phyloP scores from a whole-genome alignment of 768 basidiomycete species.

The Termitomyces sp. region DNA sequence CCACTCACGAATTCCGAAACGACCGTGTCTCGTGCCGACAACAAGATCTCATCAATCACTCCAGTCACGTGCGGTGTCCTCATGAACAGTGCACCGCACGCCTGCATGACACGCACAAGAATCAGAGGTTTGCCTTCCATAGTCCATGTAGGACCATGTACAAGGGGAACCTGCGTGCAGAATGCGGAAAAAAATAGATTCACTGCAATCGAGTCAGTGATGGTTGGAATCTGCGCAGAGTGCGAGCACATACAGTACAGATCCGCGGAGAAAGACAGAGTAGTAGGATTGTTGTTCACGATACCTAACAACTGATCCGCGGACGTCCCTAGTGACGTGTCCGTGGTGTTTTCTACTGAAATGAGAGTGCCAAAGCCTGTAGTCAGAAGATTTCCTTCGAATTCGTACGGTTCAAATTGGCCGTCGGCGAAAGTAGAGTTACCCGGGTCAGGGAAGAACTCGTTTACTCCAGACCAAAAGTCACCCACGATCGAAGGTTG shows the following conservation, averaged over 20 bases:
- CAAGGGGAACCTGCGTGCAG: slow-evolving; percentile 46
- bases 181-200: slow-evolving; percentile 52
- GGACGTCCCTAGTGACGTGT: slow-evolving; percentile 14
- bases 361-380: slow-evolving; percentile 11
- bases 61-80: slow-evolving; percentile 39
- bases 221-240: neutral
- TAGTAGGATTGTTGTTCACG: neutral
- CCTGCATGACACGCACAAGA: slow-evolving; percentile 51
- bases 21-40: slow-evolving; percentile 35
- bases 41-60: slow-evolving; percentile 41
- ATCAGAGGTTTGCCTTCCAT: slow-evolving; percentile 41
- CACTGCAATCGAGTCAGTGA: slow-evolving; percentile 23
- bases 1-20: slow-evolving; percentile 50
- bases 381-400: slow-evolving; percentile 15
- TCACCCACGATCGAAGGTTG: slow-evolving; percentile 18
- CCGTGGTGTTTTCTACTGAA: slow-evolving; percentile 1
- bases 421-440: neutral
- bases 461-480: slow-evolving; percentile 31
- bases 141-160: slow-evolving; percentile 51
- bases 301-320: slow-evolving; percentile 6
- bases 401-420: slow-evolving; percentile 3
- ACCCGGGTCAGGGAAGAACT: slow-evolving; percentile 25
- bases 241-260: slow-evolving; percentile 44
- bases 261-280: slow-evolving; percentile 30
- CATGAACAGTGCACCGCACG: slow-evolving; percentile 55